Evolutionary conservation across 257 asterid genomes (phyloP).

Genomic region (Solanum phureja): DNA sequence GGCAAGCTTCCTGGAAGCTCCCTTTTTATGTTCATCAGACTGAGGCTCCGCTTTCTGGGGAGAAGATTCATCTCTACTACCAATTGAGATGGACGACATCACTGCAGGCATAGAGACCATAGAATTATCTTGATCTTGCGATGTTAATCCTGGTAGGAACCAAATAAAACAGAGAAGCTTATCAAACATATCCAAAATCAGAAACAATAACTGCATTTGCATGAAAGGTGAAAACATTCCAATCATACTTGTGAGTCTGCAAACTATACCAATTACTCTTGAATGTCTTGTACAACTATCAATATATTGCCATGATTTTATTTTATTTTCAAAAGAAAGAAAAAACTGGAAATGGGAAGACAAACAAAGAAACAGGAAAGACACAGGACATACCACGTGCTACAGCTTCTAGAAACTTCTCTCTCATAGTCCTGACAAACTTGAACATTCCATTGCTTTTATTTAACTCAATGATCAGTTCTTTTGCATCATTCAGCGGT

Average conservation of each 20-base stretch:
- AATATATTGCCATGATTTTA: background rate
- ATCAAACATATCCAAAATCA: conserved; percentile 5
- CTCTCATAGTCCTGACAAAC: conserved; percentile 76
- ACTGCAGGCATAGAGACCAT: conserved; percentile 46
- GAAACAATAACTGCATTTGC: conserved; percentile 7
- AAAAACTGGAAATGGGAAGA: background rate
- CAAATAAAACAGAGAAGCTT: conserved; percentile 23
- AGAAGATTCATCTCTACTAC: conserved; percentile 38
- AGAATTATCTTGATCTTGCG: conserved; percentile 33
- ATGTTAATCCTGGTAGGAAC: conserved; percentile 17
- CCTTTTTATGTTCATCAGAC: conserved; percentile 15
- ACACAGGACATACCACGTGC: conserved; percentile 32
- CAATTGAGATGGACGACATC: conserved; percentile 43
- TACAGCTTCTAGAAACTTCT: conserved; percentile 59
- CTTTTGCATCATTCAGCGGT: conserved; percentile 39
- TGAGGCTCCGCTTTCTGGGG: conserved; percentile 24
- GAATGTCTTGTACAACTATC: background rate
- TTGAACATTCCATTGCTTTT: conserved; percentile 60
- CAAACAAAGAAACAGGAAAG: background rate
- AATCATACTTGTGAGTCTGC: background rate
- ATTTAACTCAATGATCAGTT: conserved; percentile 52
- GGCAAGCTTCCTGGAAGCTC: conserved; percentile 28
- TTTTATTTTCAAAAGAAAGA: background rate
- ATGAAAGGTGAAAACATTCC: background rate
- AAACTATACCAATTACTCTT: background rate